Base-by-base conservation (phyloP, 2,329 filamentous ascomycete genomes). In the Trichothecium sympodiale region DNA sequence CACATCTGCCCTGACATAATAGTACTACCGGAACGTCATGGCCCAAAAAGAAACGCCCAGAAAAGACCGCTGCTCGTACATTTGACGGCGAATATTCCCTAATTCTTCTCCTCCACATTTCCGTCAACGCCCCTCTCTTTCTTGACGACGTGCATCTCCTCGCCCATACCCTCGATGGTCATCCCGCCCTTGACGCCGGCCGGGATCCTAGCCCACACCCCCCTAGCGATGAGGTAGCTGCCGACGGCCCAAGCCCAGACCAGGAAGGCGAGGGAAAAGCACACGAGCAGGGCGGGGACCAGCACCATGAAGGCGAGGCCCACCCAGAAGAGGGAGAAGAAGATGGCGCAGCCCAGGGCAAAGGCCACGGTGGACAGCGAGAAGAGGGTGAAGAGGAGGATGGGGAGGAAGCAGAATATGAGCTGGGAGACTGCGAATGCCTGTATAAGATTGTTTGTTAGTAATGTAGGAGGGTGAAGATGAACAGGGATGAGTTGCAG, bases 381-480 rank as follows among this genome's bases (percentile, higher is more conserved):
- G 62, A 88, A 86, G 46, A 71, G 61, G 38, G 69, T 43, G 62
- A 91, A 89, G 42, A 87, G 59, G 29, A 77, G 56, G 39, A 88
- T 48, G 1, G 84, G 84, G 12, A 83, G 55, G 38, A 76, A 69
- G 12, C 76, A 77, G 42, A 87, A 67, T 39, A 76, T 54, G 39
- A 79, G 48, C 53, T 88, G 83, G 20, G 70, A 62, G 31, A 72
- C 57, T 38, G 86, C 52, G 54, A 91, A 84, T 39, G 77, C 74
- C 81, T 85, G 43, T 3, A 8, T n/a, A n/a, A n/a, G 18, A 3
- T 29, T 12, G 14, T 28, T 26, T 23, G 38, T 48, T 25, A 44
- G 36, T 31, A 34, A 15, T 31, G 31, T 15, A 28, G 27, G 4
- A n/a, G 3, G 12, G 33, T 29, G 29, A 36, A n/a, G n/a, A n/a